Evolutionary conservation across 495 filamentous ascomycete species (phyloP), one percentile per base, ranked within the genome.

Genomic region (Penicillium taxi): DNA sequence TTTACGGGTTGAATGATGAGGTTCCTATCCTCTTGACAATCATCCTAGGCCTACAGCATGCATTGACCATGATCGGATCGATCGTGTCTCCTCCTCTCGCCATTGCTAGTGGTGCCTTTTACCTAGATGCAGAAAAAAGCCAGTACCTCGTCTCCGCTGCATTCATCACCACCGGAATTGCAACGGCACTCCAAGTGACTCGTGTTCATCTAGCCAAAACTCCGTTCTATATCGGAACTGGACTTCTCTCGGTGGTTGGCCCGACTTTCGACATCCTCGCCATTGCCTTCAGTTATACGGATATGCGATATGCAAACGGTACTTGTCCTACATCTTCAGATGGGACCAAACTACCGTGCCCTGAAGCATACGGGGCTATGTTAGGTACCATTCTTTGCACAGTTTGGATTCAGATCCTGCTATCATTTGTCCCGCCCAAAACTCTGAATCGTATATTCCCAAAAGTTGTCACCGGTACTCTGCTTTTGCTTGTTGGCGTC

Each of bases 91-190:
- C 82, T 4, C 81, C 85, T 27, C 77, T 86, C 9, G 79, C 90
- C 43, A 78, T 89, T 49, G 73, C 90, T 39, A 56, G 73, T 16
- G 70, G 59, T 23, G 78, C 78, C 4, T 86, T 81, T 28, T 81
- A 86, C 41, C 59, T 90, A 2, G 45, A 53, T 8, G 36, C 63
- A 1, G 70, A 67, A 0, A 49, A 74, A 20, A 73, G 76, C 19
- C 81, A 84, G 55, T 87, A 93, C 57, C 72, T 93, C 7, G 86
- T 93, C 9, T 90, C 85, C 0, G 86, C 83, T 3, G 81, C 84
- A 0, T 65, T 91, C 45, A 89, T 93, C 47, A 82, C 87, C 16
- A 84, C 77, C 20, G 86, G 86, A 19, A 70, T 87, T 14, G 69
- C 88, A 14, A 86, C 83, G 0, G 67, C 73, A n/a, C 65, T 93